Conservation (phyloP, 169 alveolate genomes). For the Babesia bigemina region DNA sequence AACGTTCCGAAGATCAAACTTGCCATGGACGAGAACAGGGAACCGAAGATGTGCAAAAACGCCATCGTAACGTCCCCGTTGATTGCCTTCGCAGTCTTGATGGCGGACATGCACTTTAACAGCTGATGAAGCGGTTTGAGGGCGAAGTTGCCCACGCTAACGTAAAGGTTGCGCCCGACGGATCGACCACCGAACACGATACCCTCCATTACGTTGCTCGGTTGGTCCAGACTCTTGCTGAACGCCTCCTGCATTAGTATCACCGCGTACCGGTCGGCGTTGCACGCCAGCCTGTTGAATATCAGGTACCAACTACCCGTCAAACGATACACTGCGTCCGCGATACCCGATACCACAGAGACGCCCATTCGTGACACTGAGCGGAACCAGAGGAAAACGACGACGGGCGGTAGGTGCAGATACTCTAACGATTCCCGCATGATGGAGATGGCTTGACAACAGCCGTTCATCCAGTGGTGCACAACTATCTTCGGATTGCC, state of each 20-base stretch:
- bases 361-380: constrained; percentile 47
- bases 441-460: constrained; percentile 33
- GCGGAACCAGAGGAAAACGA: constrained; percentile 35
- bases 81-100: constrained; percentile 28
- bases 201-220: constrained; percentile 77
- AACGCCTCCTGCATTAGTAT: constrained; percentile 62
- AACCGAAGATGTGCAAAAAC: constrained; percentile 63
- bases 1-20: constrained; percentile 54
- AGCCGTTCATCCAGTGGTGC: constrained; percentile 77
- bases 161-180: constrained; percentile 66
- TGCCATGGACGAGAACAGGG: constrained; percentile 57
- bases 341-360: constrained; percentile 53
- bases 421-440: constrained; percentile 50
- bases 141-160: constrained; percentile 70
- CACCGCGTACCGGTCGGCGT: constrained; percentile 64
- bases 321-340: constrained; percentile 61
- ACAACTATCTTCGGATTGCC: constrained; percentile 79
- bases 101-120: constrained; percentile 30
- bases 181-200: constrained; percentile 71
- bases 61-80: constrained; percentile 57
- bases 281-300: constrained; percentile 54
- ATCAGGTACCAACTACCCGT: constrained; percentile 67
- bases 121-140: constrained; percentile 67
- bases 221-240: constrained; percentile 71
- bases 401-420: constrained; percentile 64